Evolutionary conservation across 192 early-diverging fungal species (phyloP), one percentile per base, ranked within the genome.

Genomic region (Rhizophlyctis rosea): DNA sequence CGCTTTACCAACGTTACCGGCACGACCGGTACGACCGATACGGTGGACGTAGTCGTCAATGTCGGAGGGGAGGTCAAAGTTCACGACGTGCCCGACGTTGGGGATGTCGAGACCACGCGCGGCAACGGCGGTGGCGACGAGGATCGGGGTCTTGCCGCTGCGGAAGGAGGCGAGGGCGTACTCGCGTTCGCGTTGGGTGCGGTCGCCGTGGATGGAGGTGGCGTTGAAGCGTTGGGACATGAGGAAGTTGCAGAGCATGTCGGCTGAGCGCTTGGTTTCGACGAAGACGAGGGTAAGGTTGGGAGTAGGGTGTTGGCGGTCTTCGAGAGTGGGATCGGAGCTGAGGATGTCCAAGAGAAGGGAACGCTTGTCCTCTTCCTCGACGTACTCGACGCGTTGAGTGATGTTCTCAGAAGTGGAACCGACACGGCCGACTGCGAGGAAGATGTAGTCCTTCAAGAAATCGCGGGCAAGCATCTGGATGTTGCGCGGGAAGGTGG

Each of bases 21-120:
- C 95, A 84, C 95, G 90, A 62, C 76, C 95, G 44, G 95, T 98
- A 88, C 95, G 92, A 68, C 95, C 95, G 67, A 96, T 94, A 71
- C 95, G 89, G 80, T 98, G 95, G n/a, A 98, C 93, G 79, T 94
- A 98, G 65, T 93, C 92, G 52, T 94, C 91, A 68, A 92, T 90
- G 61, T 91, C 87, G 24, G 70, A 77, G 57, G 86, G 84, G 4
- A 94, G 72, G 61, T 94, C 92, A 58, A 88, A 93, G 72, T 92
- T 92, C 61, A 94, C 85, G 25, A 94, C 91, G 67, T 93, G 90
- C 55, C 82, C 85, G 11, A 94, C 88, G 72, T 92, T 89, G 55
- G 88, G 87, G 58, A 94, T 91, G 67, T 94, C 92, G 39, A 98
- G 75, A 61, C 96, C 96, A 80, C 96, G 90, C 23, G 94, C 92